Conservation (phyloP, 441 rosid species). For the Gossypium davidsonii region DNA sequence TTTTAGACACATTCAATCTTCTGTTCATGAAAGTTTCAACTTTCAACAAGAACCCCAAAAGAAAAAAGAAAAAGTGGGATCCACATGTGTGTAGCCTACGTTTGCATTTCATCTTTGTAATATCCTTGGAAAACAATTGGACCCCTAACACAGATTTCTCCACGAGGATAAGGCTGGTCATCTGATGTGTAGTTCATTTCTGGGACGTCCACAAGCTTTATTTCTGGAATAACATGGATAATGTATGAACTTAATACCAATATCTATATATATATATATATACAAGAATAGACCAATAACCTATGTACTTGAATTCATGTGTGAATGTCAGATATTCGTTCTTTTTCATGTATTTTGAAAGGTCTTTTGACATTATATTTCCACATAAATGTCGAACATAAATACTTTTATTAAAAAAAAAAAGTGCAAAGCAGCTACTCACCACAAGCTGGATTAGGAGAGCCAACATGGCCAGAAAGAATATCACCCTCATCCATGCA, state of each 20-base stretch:
- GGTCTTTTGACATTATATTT: no score
- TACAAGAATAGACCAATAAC: neutral
- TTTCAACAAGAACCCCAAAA: neutral
- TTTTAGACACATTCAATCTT: neutral
- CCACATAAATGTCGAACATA: no score
- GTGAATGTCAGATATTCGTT: neutral
- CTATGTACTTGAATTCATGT: neutral
- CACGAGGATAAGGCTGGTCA: conserved; percentile 88
- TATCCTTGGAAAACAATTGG: conserved; percentile 80
- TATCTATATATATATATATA: neutral
- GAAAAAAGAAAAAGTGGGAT: neutral
- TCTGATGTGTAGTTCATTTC: conserved; percentile 94
- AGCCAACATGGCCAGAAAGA: conserved; percentile 85
- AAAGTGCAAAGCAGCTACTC: conserved; percentile 18
- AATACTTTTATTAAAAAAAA: neutral
- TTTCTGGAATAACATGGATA: conserved; percentile 45
- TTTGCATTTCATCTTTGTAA: conserved; percentile 89
- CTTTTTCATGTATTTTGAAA: neutral
- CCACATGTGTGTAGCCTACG: conserved; percentile 36
- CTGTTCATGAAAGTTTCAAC: conserved; percentile 5
- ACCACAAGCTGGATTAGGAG: conserved; percentile 97
- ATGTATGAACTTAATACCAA: conserved; percentile 2
- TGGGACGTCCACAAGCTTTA: conserved; percentile 93
- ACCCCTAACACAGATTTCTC: conserved; percentile 97
- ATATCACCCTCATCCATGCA: conserved; percentile 71